A percentile compares a stretch with the other conserved stretches of the same genome.
These are phyloP conservation scores for Dryas octopetala DNA, from an alignment of 306 rosid genomes.

Conservation along the genomic window DNA sequence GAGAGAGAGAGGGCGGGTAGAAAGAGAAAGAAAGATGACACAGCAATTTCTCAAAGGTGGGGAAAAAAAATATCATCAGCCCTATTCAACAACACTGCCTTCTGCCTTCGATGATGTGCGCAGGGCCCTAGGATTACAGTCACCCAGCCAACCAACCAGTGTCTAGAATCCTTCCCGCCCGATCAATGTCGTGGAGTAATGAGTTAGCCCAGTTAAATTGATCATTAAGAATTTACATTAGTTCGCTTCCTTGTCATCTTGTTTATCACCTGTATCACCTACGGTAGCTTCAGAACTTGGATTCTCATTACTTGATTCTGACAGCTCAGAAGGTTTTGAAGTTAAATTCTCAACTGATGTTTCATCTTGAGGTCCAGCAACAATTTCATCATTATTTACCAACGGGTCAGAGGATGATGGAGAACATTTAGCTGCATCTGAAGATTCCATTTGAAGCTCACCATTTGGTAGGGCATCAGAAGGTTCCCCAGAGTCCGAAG, in stretches of 20 bases:
- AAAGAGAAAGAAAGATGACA: background rate
- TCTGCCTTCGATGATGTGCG: conserved; percentile 33
- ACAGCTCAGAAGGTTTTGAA: conserved; percentile 32
- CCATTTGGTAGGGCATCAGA: conserved; percentile 67
- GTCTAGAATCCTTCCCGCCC: conserved; percentile 65
- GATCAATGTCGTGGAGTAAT: conserved; percentile 42
- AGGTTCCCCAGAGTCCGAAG: conserved; percentile 66
- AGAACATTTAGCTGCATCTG: conserved; percentile 47
- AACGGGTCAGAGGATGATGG: conserved; percentile 41
- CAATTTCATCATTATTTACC: conserved; percentile 35
- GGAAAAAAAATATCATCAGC: conserved; percentile 52
- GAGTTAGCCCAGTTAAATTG: conserved; percentile 51
- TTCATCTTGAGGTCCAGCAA: conserved; percentile 34
- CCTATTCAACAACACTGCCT: conserved; percentile 39
- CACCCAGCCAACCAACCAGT: conserved; percentile 42
- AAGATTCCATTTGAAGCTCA: conserved; percentile 43
- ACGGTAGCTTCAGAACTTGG: conserved; percentile 23
- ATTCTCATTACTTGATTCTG: conserved; percentile 40
- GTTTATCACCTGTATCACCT: conserved; percentile 34
- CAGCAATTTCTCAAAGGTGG: conserved; percentile 40
- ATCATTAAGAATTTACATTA: conserved; percentile 54
- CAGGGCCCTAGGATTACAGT: conserved; percentile 43
- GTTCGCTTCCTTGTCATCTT: conserved; percentile 39
- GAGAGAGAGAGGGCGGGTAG: background rate
- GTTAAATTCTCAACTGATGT: conserved; percentile 24